Percentiles rank a stretch among this genome's conserved stretches.
Conservation (phyloP, 257 asterid genomes). For the Fraxinus quadrangulata region DNA sequence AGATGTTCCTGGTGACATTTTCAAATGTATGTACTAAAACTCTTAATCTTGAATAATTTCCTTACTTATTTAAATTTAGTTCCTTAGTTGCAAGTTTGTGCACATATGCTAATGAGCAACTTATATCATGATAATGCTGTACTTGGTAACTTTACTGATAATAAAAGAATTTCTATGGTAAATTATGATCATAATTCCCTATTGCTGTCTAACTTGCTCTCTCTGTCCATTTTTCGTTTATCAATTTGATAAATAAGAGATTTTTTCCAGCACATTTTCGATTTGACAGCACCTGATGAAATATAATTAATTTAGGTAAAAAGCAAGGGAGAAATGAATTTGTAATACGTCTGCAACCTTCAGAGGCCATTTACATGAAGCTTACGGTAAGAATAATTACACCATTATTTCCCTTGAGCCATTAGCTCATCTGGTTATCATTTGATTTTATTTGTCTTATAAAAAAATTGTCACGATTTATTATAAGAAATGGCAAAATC, state of each 20-base stretch:
- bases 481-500: neutral
- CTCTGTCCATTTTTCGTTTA: too few species aligned
- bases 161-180: too few species aligned
- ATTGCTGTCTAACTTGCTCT: too few species aligned
- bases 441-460: too few species aligned
- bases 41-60: neutral
- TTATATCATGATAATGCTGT: too few species aligned
- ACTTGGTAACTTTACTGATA: too few species aligned
- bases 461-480: neutral
- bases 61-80: neutral
- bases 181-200: too few species aligned
- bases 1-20: constrained; percentile 99
- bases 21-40: constrained; percentile 51
- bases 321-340: constrained; percentile 94
- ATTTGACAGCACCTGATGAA: neutral
- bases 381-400: constrained; percentile 60
- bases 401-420: neutral
- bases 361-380: constrained; percentile 96
- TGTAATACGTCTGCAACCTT: constrained; percentile 96
- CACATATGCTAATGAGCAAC: neutral
- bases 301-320: constrained; percentile 52
- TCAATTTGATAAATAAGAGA: too few species aligned
- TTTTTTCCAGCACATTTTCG: neutral
- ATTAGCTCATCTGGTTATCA: neutral
- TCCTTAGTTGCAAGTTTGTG: neutral